Evolutionary conservation across 1,139 yeast genomes (phyloP).

Genomic region (Torulaspora globosa): DNA sequence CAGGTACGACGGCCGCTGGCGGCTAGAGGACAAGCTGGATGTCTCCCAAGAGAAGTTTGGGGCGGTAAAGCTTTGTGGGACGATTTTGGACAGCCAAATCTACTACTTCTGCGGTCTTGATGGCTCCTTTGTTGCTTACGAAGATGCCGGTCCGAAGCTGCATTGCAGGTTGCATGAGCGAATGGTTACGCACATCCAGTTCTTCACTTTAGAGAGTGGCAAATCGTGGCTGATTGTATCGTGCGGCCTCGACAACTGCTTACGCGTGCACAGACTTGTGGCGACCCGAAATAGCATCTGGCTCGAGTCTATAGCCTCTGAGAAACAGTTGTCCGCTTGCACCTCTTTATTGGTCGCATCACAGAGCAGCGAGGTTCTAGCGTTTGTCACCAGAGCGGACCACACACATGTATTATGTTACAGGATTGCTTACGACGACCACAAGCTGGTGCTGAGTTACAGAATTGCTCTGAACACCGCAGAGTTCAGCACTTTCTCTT

Average conservation of each 20-base stretch:
- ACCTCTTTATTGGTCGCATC: slow-evolving; percentile 44
- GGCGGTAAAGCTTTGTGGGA: slow-evolving; percentile 37
- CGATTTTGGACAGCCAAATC: slow-evolving; percentile 9
- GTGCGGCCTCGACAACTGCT: slow-evolving; percentile 57
- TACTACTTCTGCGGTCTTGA: slow-evolving; percentile 39
- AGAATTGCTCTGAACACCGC: slow-evolving; percentile 69
- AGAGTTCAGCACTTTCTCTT: slow-evolving; percentile 64
- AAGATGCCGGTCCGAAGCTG: slow-evolving; percentile 1
- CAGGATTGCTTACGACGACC: slow-evolving; percentile 30
- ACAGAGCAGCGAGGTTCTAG: slow-evolving; percentile 32
- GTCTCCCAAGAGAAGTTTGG: slow-evolving; percentile 6
- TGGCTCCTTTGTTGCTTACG: slow-evolving; percentile 34
- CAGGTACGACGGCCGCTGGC: slow-evolving; percentile 11
- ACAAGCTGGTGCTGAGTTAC: slow-evolving; percentile 38
- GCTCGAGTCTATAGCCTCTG: slow-evolving; percentile 35
- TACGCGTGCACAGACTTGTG: slow-evolving; percentile 42
- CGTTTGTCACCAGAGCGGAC: slow-evolving; percentile 57
- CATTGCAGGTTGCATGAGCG: slow-evolving; percentile 40
- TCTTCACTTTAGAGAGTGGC: slow-evolving; percentile 16
- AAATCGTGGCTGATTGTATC: slow-evolving; percentile 45
- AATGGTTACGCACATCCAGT: slow-evolving; percentile 41
- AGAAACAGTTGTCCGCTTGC: slow-evolving; percentile 46
- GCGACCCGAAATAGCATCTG: slow-evolving; percentile 13
- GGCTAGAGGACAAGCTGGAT: background rate
- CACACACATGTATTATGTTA: slow-evolving; percentile 53